phyloP scores from a whole-genome alignment of 345 rosid species.

The Eucalyptus erythrocorys region DNA sequence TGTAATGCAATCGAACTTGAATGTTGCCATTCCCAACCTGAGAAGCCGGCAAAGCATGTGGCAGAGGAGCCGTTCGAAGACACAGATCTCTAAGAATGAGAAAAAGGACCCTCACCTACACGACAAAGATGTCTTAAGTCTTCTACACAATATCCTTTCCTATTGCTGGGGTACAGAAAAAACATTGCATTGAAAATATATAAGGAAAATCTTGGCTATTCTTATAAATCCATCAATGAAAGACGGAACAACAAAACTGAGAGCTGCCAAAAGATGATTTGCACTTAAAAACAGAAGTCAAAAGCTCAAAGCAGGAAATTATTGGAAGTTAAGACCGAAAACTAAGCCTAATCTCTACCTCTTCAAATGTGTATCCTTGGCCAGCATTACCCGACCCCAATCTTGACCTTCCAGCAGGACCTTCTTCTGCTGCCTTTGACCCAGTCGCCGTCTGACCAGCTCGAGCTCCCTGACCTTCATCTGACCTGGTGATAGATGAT shows the following conservation, averaged over 20 bases:
- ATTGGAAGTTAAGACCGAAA: neutral
- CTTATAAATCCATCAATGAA: neutral
- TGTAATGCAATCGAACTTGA: constrained; percentile 96
- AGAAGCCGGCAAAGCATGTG: constrained; percentile 84
- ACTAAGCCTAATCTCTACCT: constrained; percentile 30
- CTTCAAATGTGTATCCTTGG: constrained; percentile 98
- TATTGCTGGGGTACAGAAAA: neutral
- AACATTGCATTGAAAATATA: neutral
- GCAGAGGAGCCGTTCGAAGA: constrained; percentile 61
- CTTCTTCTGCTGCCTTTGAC: constrained; percentile 76
- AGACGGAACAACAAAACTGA: neutral
- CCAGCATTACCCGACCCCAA: constrained; percentile 96
- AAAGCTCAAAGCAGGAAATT: neutral
- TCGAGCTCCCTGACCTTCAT: constrained; percentile 64
- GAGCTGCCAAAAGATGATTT: neutral
- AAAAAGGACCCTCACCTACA: constrained; percentile 95
- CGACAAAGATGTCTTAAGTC: neutral
- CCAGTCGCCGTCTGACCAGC: constrained; percentile 57
- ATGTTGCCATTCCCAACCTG: constrained; percentile 86
- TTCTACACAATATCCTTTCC: neutral
- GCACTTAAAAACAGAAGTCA: neutral
- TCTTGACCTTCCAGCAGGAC: constrained; percentile 60
- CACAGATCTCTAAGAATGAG: constrained; percentile 98
- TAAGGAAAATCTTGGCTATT: neutral
- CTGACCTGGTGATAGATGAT: constrained; percentile 44